A percentile compares a stretch with the other conserved stretches of the same genome.
Evolutionary conservation across 2,329 filamentous ascomycete genomes (phyloP).

Genomic region (Nakataea oryzae): DNA sequence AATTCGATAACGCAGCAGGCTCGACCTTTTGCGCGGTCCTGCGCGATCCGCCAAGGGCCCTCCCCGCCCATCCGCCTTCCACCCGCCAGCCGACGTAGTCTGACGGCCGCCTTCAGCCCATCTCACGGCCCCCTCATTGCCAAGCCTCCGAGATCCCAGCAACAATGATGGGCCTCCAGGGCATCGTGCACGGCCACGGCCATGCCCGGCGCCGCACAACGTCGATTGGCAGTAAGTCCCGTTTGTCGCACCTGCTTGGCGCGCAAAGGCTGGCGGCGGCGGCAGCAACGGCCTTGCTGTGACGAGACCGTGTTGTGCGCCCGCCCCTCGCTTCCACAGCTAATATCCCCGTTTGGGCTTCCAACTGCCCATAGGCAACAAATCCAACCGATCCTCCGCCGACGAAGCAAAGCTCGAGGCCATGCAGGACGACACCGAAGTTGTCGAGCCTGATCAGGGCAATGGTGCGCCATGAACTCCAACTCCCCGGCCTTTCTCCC

Average conservation of each 20-base stretch:
- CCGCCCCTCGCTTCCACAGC: background rate
- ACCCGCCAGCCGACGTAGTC: background rate
- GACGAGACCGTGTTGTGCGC: background rate
- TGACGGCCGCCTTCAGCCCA: background rate
- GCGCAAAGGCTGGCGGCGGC: background rate
- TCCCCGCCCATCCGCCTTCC: background rate
- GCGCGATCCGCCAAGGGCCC: background rate
- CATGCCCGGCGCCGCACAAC: conserved; percentile 18
- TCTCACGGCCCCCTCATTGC: background rate
- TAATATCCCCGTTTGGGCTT: background rate
- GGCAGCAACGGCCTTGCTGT: background rate
- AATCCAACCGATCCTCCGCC: conserved; percentile 32
- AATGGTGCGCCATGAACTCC: conserved; percentile 54
- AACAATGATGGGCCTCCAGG: conserved; percentile 3
- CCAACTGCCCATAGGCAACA: background rate
- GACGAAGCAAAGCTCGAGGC: conserved; percentile 39
- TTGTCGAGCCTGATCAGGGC: conserved; percentile 86
- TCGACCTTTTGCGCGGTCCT: background rate
- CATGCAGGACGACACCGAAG: conserved; percentile 62
- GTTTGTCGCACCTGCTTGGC: background rate
- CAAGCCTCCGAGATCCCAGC: background rate
- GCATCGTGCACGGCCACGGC: conserved; percentile 3
- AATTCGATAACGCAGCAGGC: no score
- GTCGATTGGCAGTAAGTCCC: conserved; percentile 23
- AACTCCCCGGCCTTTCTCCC: background rate